phyloP scores from a whole-genome alignment of 1,284 basidiomycete genomes.

The Malassezia restricta region DNA sequence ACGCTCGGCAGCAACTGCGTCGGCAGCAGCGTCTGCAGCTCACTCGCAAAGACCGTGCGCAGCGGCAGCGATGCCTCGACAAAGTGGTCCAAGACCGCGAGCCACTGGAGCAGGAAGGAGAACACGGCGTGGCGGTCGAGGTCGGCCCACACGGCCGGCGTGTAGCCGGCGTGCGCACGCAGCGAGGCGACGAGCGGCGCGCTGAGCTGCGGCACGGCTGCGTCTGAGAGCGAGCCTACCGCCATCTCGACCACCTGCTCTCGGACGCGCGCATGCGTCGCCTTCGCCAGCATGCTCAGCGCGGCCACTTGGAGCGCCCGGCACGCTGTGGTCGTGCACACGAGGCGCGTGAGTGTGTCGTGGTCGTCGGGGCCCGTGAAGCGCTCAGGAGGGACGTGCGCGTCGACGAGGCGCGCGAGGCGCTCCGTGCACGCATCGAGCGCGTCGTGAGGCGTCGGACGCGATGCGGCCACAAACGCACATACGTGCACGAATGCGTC shows the following conservation, averaged over 20 bases:
- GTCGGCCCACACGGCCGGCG: not conserved
- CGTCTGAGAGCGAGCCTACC: not conserved
- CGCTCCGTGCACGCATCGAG: slow-evolving; percentile 13
- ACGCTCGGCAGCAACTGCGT: slow-evolving; percentile 62
- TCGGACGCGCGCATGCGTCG: slow-evolving; percentile 25
- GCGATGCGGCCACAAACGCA: slow-evolving; percentile 11
- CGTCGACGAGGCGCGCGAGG: slow-evolving; percentile 24
- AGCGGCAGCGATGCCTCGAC: slow-evolving; percentile 72
- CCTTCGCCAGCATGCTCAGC: slow-evolving; percentile 18
- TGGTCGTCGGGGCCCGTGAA: slow-evolving; percentile 19
- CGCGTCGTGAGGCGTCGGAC: not conserved
- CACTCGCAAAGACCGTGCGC: slow-evolving; percentile 67
- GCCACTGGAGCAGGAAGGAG: slow-evolving; percentile 68
- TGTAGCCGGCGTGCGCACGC: not conserved
- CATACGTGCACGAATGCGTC: slow-evolving; percentile 55
- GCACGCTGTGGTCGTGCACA: slow-evolving; percentile 17
- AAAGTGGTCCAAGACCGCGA: slow-evolving; percentile 77
- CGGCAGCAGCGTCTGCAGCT: slow-evolving; percentile 63
- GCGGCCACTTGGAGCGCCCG: slow-evolving; percentile 29
- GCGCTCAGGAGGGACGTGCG: slow-evolving; percentile 15
- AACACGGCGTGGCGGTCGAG: slow-evolving; percentile 16
- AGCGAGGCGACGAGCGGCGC: not conserved
- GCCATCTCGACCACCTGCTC: slow-evolving; percentile 33
- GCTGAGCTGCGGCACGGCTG: not conserved
- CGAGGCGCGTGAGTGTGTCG: slow-evolving; percentile 15